Evolutionary conservation across 371 early-diverging fungal species (phyloP).

Genomic region (Zychaea mexicana): DNA sequence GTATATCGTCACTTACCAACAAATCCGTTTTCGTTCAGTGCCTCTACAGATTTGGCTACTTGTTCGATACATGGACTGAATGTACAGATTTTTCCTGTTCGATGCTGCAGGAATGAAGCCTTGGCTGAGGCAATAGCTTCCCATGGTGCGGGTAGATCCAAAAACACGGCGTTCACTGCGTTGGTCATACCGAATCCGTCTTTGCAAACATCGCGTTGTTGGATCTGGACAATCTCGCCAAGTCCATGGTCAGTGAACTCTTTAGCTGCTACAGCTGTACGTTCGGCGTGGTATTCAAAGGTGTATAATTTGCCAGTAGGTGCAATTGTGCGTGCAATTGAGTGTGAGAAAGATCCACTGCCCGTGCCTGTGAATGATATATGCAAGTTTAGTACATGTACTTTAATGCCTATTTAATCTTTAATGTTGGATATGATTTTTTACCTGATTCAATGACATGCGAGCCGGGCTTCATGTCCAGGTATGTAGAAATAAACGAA

Average conservation of each 20-base stretch:
- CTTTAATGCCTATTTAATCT: too few relatives aligned
- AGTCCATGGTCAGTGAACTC: conserved; percentile 87
- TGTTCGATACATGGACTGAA: conserved; percentile 98
- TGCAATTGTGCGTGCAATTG: conserved; percentile 85
- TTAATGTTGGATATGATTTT: background rate
- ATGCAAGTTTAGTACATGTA: too few relatives aligned
- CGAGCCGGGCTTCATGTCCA: conserved; percentile 87
- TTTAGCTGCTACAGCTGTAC: conserved; percentile 67
- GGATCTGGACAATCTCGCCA: conserved; percentile 63
- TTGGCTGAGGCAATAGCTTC: conserved; percentile 87
- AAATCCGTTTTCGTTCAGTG: conserved; percentile 80
- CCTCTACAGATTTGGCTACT: conserved; percentile 78
- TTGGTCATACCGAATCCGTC: conserved; percentile 84
- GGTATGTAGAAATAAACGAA: conserved; percentile 77
- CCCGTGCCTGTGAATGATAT: conserved; percentile 96
- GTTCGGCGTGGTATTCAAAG: conserved; percentile 91
- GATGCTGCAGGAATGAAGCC: conserved; percentile 75
- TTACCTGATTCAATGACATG: conserved; percentile 89
- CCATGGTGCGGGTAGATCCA: conserved; percentile 98
- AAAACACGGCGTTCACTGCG: conserved; percentile 87
- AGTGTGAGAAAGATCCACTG: conserved; percentile 95
- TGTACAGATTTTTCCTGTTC: conserved; percentile 84
- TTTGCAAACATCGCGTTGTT: conserved; percentile 88
- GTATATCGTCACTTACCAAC: conserved; percentile 47
- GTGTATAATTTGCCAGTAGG: conserved; percentile 88